Conservation (phyloP, 352 stramenopile species). For the Aphanomyces cochlioides region DNA sequence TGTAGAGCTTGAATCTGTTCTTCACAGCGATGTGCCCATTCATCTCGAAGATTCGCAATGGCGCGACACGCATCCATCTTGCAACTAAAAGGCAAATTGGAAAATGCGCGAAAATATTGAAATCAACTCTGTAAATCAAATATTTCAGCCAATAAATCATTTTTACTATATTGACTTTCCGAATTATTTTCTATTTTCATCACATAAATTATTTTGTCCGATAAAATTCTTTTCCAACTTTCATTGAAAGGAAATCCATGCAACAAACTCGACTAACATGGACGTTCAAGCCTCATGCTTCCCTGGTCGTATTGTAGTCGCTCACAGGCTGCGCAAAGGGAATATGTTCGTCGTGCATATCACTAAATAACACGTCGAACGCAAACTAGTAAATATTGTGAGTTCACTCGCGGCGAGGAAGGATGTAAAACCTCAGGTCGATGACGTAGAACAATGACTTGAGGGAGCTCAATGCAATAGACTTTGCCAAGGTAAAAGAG, state of each 20-base stretch:
- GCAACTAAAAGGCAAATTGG: too few relatives aligned
- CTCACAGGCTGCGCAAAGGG: conserved; percentile 57
- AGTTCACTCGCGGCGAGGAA: not conserved
- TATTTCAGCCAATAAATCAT: conserved; percentile 2
- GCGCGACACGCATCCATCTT: conserved; percentile 29
- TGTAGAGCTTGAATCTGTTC: conserved; percentile 4
- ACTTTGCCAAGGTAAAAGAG: conserved; percentile 67
- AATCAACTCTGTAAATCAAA: not conserved
- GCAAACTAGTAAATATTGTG: conserved; percentile 44
- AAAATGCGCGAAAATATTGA: too few relatives aligned
- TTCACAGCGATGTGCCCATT: conserved; percentile 19
- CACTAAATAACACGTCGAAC: conserved; percentile 36
- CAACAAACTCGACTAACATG: too few relatives aligned
- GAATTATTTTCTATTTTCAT: not conserved
- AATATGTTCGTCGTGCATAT: conserved; percentile 40
- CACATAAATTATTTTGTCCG: not conserved
- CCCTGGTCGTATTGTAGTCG: conserved; percentile 39
- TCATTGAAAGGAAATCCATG: conserved; percentile 53
- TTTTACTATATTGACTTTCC: not conserved
- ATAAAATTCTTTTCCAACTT: conserved; percentile 56
- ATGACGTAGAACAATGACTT: conserved; percentile 59
- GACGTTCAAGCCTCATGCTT: too few relatives aligned
- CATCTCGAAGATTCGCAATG: conserved; percentile 19
- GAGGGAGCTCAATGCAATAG: conserved; percentile 64
- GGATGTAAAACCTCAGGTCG: conserved; percentile 50